These are phyloP conservation scores for Heterobasidion parviporum DNA, from an alignment of 1,284 basidiomycete genomes.

Conservation along the genomic window DNA sequence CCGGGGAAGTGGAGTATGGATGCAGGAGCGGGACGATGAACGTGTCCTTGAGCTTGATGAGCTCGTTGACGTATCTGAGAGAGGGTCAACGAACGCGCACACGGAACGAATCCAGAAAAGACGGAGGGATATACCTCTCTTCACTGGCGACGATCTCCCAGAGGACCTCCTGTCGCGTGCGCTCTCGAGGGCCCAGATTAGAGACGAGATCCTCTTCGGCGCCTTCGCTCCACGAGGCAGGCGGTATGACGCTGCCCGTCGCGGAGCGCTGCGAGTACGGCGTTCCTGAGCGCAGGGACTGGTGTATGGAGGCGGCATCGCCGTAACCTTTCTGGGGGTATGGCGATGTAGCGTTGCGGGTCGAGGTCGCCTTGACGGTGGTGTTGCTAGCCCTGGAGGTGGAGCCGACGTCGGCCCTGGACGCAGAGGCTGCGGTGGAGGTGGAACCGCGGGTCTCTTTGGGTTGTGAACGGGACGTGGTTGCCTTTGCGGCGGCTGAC, in stretches of 20 bases:
- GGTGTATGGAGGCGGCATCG: slow-evolving; percentile 46
- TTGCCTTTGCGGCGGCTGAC: slow-evolving; percentile 44
- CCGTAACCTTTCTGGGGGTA: slow-evolving; percentile 39
- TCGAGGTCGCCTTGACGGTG: slow-evolving; percentile 40
- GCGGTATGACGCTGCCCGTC: slow-evolving; percentile 66
- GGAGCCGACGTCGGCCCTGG: slow-evolving; percentile 32
- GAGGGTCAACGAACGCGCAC: slow-evolving; percentile 10
- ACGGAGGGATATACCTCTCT: slow-evolving; percentile 61
- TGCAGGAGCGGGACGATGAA: slow-evolving; percentile 90
- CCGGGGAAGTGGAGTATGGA: slow-evolving; percentile 55
- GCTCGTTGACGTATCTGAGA: slow-evolving; percentile 84
- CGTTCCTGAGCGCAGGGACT: slow-evolving; percentile 66
- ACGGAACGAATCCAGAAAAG: slow-evolving; percentile 1
- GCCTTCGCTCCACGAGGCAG: slow-evolving; percentile 91
- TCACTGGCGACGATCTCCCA: slow-evolving; percentile 98
- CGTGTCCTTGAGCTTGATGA: slow-evolving; percentile 86
- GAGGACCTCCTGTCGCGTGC: slow-evolving; percentile 93
- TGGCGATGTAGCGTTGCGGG: slow-evolving; percentile 52
- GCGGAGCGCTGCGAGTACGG: slow-evolving; percentile 72
- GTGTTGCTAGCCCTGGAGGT: slow-evolving; percentile 21
- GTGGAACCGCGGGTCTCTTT: slow-evolving; percentile 64
- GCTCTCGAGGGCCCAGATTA: slow-evolving; percentile 87
- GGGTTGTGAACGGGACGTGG: slow-evolving; percentile 61
- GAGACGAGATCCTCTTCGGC: slow-evolving; percentile 92
- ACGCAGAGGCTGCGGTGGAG: slow-evolving; percentile 38